Base-by-base conservation (phyloP, 257 asterid genomes). In the Solanum ossicruentum region DNA sequence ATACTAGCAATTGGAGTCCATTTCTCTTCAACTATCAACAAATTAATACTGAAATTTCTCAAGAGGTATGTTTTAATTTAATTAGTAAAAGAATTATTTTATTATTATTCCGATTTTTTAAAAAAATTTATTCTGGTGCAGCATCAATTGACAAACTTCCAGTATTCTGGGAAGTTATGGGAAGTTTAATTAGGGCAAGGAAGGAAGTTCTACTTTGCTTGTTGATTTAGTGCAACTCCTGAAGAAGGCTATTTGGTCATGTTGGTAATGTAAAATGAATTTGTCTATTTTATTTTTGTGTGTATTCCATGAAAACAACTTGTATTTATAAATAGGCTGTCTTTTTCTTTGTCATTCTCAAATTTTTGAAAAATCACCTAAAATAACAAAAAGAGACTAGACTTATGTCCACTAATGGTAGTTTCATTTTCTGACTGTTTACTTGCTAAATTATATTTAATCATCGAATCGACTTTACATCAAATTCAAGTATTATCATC, bases 1-100 rank as follows among this genome's bases (percentile, higher is more conserved):
- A 47, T 75, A 45, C 89, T 10, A 61, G 85, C 87, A 83, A 72
- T n/a, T 90, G 89, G 89, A 88, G 61, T 80, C 82, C 89, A 20
- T 77, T 87, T 54, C 39, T 45, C 87, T 65, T 54, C 71, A 81
- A 41, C 52, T 69, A 61, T 84, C 89, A 83, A 13, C 87, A 69
- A 39, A 70, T 70, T 16, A 84, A 73, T 87, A 60, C 79, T 72
- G 86, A 67, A 80, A 73, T 72, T 75, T 51, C 81, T 60, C 77
- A 73, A 13, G 83, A 60, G 89, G 92, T 88, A 86, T 9, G 80
- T 10, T 45, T 65, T 47, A 67, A 32, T 8, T 65, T 65, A 3
- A 36, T 17, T 69, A 8, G 13, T 15, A 0, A 65, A 7, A 12
- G 4, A 1, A n/a, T n/a, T 12, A 16, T 67, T 17, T 7, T 66